These are phyloP conservation scores for Suzukiozyma palmioleophila DNA, from an alignment of 1,139 yeast species.

Conservation along the genomic window DNA sequence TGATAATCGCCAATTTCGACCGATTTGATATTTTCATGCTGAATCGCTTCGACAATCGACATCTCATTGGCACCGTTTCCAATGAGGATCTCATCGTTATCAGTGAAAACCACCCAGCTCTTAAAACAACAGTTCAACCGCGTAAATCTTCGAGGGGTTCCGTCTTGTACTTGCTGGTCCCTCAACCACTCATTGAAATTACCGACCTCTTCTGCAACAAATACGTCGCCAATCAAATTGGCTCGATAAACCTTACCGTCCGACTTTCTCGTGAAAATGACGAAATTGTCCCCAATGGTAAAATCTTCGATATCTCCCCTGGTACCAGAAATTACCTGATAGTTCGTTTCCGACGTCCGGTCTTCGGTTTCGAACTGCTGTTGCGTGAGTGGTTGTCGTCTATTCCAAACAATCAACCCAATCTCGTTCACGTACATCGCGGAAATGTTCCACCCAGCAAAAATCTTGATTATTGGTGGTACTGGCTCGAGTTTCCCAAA, in stretches of 20 bases:
- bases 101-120: conserved; percentile 28
- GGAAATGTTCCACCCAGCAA: conserved; percentile 69
- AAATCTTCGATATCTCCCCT: conserved; percentile 47
- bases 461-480: conserved; percentile 37
- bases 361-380: conserved; percentile 17
- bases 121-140: conserved; percentile 28
- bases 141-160: conserved; percentile 10
- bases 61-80: conserved; percentile 6
- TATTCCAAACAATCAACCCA: conserved; percentile 62
- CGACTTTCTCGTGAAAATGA: conserved; percentile 43
- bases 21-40: conserved; percentile 39
- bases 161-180: conserved; percentile 13
- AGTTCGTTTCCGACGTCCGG: conserved; percentile 29
- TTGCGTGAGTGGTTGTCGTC: conserved; percentile 31
- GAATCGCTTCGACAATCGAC: conserved; percentile 38
- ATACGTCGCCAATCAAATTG: conserved; percentile 22
- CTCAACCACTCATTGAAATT: conserved; percentile 30
- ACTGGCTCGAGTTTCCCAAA: conserved; percentile 24
- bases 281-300: conserved; percentile 48
- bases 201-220: conserved; percentile 11
- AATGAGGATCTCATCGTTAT: conserved; percentile 17
- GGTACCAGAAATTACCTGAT: conserved; percentile 38
- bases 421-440: conserved; percentile 46
- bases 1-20: conserved; percentile 76
- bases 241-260: conserved; percentile 44